These are phyloP conservation scores for Pulveroboletus sp. DNA, from an alignment of 768 basidiomycete genomes.

Conservation along the genomic window DNA sequence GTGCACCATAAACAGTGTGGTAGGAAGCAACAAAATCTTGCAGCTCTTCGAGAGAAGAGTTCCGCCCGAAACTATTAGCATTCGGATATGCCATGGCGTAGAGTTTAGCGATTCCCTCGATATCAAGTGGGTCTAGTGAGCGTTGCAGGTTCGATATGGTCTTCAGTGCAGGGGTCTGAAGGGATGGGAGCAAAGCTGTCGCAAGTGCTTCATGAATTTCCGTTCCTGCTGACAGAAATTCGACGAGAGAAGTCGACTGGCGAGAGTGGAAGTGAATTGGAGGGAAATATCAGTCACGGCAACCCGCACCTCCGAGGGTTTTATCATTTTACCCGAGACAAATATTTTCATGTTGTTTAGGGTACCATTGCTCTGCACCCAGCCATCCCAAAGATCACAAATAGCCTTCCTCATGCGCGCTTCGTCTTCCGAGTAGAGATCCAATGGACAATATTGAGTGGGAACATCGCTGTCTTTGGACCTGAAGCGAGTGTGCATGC, in stretches of 20 bases:
- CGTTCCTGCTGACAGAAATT: conserved; percentile 16
- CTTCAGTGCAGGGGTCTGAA: conserved; percentile 47
- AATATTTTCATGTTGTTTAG: conserved; percentile 86
- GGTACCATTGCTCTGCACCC: conserved; percentile 58
- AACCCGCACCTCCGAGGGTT: conserved; percentile 52
- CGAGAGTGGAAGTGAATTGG: not conserved
- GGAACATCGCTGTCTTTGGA: conserved; percentile 30
- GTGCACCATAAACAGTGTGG: conserved; percentile 29
- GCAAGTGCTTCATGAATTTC: conserved; percentile 48
- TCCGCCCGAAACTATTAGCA: conserved; percentile 20
- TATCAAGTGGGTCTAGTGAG: conserved; percentile 75
- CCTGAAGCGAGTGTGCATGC: conserved; percentile 74
- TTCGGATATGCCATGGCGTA: conserved; percentile 19
- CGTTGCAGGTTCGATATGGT: conserved; percentile 62
- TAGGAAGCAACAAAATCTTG: conserved; percentile 55
- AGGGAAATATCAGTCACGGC: not conserved
- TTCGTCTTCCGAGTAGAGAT: conserved; percentile 74
- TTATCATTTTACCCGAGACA: conserved; percentile 53
- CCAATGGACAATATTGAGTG: conserved; percentile 76
- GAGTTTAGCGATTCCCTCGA: conserved; percentile 67
- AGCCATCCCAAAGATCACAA: conserved; percentile 64
- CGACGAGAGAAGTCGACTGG: conserved; percentile 8
- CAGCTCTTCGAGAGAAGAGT: conserved; percentile 67
- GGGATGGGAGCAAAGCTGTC: conserved; percentile 41
- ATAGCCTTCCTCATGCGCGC: conserved; percentile 62